Evolutionary conservation across 331 rosid species (phyloP), one percentile per base, ranked within the genome.

Genomic region (Acacia pycnantha): DNA sequence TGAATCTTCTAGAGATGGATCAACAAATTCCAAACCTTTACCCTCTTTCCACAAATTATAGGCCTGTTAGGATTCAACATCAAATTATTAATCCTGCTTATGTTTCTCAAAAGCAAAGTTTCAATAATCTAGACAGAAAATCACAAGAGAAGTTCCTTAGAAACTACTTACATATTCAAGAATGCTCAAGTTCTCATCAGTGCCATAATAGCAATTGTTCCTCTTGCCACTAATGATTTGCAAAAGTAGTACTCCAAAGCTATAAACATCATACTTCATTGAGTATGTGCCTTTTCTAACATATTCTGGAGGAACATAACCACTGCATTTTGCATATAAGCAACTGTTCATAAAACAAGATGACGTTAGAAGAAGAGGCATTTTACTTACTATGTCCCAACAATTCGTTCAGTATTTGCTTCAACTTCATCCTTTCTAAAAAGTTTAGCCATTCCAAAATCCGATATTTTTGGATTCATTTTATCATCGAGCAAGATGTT

Each of bases 301-400:
- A 64, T 81, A 88, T 71, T 88, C 87, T 21, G 87, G 89, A 64
- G 91, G 91, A 83, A 83, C 84, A 75, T 78, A 85, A 37, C 91
- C 91, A 68, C 87, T 88, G 81, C 67, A 81, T 43, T 26, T 46
- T 66, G 66, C 44, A 27, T 3, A 51, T 41, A n/a, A 46, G 77
- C 4, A 48, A 29, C 1, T 16, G 6, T 26, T 73, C 6, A 48
- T 16, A 31, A 3, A 29, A 16, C 2, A 76, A 31, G 5, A 27
- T 26, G 44, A 24, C 29, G 50, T 31, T 53, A 44, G 65, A 53
- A 22, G 59, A 48, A 5, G 31, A 31, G n/a, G 27, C 4, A 54
- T 10, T 73, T 16, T 11, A 73, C 77, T 73, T 21, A 73, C 77
- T 73, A 73, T 73, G 77, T 73, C 37, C 77, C 77, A 3, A 73